A percentile compares a stretch with the other conserved stretches of the same genome.
Conservation (phyloP, 163 green algal species). For the Prototheca cutis region DNA sequence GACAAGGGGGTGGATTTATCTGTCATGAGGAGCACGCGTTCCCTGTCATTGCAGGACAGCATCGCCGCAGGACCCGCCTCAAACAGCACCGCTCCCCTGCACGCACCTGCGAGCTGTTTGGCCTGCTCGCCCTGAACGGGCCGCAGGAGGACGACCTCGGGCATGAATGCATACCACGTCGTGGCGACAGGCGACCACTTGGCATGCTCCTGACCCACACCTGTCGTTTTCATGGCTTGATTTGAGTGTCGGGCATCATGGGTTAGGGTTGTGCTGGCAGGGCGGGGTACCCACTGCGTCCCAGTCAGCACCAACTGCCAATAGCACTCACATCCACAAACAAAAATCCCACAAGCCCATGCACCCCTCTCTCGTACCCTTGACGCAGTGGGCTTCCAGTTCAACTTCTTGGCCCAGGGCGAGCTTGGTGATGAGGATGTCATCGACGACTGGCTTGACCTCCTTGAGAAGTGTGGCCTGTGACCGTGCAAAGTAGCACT, state of each 20-base stretch:
- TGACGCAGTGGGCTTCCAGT: conserved; percentile 85
- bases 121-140: conserved; percentile 29
- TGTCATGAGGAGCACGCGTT: too few relatives aligned
- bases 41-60: too few relatives aligned
- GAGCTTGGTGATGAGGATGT: conserved; percentile 95
- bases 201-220: conserved; percentile 80
- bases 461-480: conserved; percentile 42
- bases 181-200: conserved; percentile 98
- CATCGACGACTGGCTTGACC: conserved; percentile 48
- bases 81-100: too few relatives aligned
- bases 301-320: too few relatives aligned
- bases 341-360: background rate
- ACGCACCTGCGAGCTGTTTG: conserved; percentile 28
- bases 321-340: background rate
- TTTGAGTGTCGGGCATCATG: too few relatives aligned
- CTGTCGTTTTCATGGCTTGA: conserved; percentile 8
- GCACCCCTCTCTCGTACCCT: conserved; percentile 32
- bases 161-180: conserved; percentile 83
- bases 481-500: conserved; percentile 49
- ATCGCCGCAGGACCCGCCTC: too few relatives aligned
- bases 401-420: conserved; percentile 76
- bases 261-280: too few relatives aligned
- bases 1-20: too few relatives aligned
- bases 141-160: conserved; percentile 67
- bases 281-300: too few relatives aligned